Conservation (phyloP, 1,284 basidiomycete genomes). For the Phellinidium pouzarii region DNA sequence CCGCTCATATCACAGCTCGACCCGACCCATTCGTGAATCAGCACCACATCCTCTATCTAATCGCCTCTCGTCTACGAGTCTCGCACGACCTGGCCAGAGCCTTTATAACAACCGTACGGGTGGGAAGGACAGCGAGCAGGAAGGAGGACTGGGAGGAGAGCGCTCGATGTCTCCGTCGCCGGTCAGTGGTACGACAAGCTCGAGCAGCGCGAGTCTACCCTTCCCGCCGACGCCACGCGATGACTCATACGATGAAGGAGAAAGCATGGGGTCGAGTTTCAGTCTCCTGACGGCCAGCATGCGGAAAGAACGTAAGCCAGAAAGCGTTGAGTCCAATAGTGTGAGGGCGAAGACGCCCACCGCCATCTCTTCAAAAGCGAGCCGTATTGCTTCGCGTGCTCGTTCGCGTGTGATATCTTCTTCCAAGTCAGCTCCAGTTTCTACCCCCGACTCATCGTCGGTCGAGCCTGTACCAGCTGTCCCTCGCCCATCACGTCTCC, state of each 20-base stretch:
- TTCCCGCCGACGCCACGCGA: constrained; percentile 16
- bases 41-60: constrained; percentile 10
- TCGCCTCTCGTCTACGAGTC: constrained; percentile 4
- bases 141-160: not conserved
- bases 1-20: not conserved
- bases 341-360: constrained; percentile 12
- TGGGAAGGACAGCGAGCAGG: not conserved
- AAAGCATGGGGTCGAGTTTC: not conserved
- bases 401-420: constrained; percentile 4
- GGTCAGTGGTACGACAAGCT: constrained; percentile 11
- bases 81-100: not conserved
- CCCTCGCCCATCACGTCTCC: not conserved
- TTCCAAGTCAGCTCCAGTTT: constrained; percentile 8
- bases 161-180: constrained; percentile 13
- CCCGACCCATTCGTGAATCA: not conserved
- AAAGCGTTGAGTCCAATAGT: not conserved
- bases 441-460: constrained; percentile 2
- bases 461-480: not conserved
- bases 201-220: constrained; percentile 12
- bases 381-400: not conserved
- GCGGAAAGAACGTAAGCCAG: not conserved
- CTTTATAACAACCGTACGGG: not conserved
- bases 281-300: not conserved
- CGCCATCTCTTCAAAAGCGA: not conserved
- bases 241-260: constrained; percentile 2